Base-by-base conservation (phyloP, 371 early-diverging fungal species). In the Fennellomyces sp. region DNA sequence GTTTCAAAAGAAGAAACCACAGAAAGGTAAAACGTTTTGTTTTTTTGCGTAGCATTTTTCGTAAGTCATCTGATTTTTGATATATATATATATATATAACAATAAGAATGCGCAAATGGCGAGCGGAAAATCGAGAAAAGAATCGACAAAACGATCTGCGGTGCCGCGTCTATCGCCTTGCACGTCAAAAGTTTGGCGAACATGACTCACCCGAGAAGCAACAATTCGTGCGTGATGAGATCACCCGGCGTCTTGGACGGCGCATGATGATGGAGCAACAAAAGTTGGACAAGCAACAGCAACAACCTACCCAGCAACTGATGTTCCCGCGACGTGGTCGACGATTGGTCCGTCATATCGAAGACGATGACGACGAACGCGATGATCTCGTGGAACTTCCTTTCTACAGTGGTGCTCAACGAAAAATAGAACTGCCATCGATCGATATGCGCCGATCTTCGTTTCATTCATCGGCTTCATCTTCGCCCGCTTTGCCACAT, bases 111-210 rank as follows among this genome's bases (percentile, higher is more conserved):
- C 76, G 85, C 21, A 67, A 80, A 52, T 84, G 85, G 85, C 52
- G 85, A 29, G 76, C 85, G 1, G 77, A 80, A 55, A 84, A 84
- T 31, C 74, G 76, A 28, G 85, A 84, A 27, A 84, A 84, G 53
- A 84, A 88, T 52, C 73, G 81, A 19, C 71, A 81, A 29, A 88
- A 88, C 41, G 88, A 88, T 53, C 75, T 87, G 61, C 69, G 88
- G 3, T 88, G 87, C 49, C 84, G 88, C 19, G 88, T 88, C 6
- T 87, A 88, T 67, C 80, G 86, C 2, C 73, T 83, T 27, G 88
- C 88, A 5, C 67, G 83, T 1, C 81, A 83, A 48, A 77, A 78
- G 47, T 88, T 85, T 67, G 88, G 87, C 10, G 72, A 76, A 17
- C 76, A 73, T 2, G 80, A 83, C 30, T 77, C 82, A 3, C 73